Conservation (phyloP, 768 basidiomycete species). For the Suillus paluster region DNA sequence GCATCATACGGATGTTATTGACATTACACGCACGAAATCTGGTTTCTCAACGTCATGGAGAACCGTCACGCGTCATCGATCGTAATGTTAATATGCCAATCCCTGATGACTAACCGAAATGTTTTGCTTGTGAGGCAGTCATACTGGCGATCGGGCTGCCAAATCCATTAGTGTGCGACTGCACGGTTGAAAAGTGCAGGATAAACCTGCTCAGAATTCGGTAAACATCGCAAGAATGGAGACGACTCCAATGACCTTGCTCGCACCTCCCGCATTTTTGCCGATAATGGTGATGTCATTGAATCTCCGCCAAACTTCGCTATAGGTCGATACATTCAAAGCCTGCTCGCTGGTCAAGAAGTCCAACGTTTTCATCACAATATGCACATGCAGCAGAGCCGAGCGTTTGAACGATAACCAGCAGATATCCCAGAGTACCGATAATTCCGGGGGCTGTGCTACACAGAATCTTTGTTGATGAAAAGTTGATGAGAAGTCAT, state of each 20-base stretch:
- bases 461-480: neutral
- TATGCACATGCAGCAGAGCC: too few relatives aligned
- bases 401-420: too few relatives aligned
- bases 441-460: neutral
- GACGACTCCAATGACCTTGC: constrained; percentile 39
- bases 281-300: constrained; percentile 40
- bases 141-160: constrained; percentile 37
- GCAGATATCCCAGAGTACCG: neutral
- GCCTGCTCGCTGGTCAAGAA: too few relatives aligned
- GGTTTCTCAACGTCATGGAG: neutral
- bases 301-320: constrained; percentile 38
- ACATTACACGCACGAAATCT: neutral
- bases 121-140: constrained; percentile 17
- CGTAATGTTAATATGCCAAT: neutral
- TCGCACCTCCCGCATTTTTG: constrained; percentile 49
- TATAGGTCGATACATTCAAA: too few relatives aligned
- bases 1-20: neutral
- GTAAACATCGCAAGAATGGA: constrained; percentile 47
- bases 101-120: constrained; percentile 32
- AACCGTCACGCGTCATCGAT: too few relatives aligned
- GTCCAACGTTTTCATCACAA: too few relatives aligned
- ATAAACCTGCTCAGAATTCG: constrained; percentile 29
- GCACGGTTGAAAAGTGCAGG: constrained; percentile 44
- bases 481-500: too few relatives aligned
- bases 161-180: constrained; percentile 48